Base-by-base conservation (phyloP, 257 asterid species). In the Knoxia roxburghii region DNA sequence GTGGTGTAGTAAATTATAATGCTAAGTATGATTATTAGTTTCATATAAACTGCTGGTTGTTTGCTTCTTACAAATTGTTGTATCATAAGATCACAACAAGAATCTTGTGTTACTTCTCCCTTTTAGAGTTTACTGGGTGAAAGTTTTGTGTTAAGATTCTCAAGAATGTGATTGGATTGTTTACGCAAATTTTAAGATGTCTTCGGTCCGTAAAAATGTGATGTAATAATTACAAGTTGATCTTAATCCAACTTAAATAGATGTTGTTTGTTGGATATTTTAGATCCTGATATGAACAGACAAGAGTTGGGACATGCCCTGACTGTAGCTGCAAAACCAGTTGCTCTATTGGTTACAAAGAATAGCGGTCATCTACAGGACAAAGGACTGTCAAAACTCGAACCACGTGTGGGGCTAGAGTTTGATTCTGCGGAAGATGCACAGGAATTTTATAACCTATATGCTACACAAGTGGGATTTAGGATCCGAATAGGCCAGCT, bases 401-500 rank as follows among this genome's bases (percentile, higher is more conserved):
- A 89, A 73, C 98, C 89, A 23, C 79, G 70, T 5, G 87, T 79
- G 17, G 98, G 98, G 53, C 79, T 86, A 69, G 97, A 92, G 81
- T 92, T 92, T 51, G 84, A 87, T 76, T 66, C 96, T 40, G 89
- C 93, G 45, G 98, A 92, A 56, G 97, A 86, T 54, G 97, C 98
- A 1, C 98, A 92, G 65, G 97, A 92, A 58, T 82, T 84, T 66
- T 89, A 92, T 77, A 87, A 76, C 73, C 39, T 76, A 3, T 89
- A 92, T 41, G 97, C 96, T 49, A 72, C 89, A 15, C 89, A 81
- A 55, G 69, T 75, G 30, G 98, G 98, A 69, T 92, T 92, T 79
- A 89, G 84, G 72, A 89, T 92, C 55, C 80, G 98, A 75, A 89
- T 89, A 35, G 97, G 98, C 49, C 98, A 92, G 86, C 86, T 92